Evolutionary conservation across 2,329 filamentous ascomycete species (phyloP).

Genomic region (Parastagonospora nodorum): DNA sequence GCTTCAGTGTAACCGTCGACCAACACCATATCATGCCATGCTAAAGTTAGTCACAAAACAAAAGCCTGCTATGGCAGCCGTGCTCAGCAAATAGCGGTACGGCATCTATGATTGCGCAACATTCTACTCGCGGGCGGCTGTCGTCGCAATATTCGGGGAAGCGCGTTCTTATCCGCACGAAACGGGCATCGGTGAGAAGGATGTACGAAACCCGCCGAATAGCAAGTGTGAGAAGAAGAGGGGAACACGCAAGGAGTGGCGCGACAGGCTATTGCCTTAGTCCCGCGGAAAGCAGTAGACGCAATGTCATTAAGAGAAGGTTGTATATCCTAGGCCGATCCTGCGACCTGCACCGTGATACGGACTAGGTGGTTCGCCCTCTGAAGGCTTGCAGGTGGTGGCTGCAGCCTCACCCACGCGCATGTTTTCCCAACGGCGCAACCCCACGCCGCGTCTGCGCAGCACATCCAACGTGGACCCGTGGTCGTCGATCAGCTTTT

Average conservation of each 20-base stretch:
- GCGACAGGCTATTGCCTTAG: constrained; percentile 1
- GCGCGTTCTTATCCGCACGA: constrained; percentile 16
- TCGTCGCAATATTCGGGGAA: constrained; percentile 19
- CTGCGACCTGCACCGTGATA: constrained; percentile 15
- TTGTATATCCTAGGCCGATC: constrained; percentile 19
- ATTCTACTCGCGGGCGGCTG: constrained; percentile 10
- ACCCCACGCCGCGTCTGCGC: constrained; percentile 30
- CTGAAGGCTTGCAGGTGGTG: constrained; percentile 18
- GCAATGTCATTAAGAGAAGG: constrained; percentile 8
- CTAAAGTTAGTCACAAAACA: constrained; percentile 6
- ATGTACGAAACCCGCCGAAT: constrained; percentile 10
- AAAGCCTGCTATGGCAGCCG: constrained; percentile 14
- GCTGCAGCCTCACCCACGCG: constrained; percentile 22
- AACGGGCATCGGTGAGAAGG: constrained; percentile 13
- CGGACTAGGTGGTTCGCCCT: constrained; percentile 11
- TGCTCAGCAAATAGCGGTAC: constrained; percentile 11
- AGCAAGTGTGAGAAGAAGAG: constrained; percentile 4
- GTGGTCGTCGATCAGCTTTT: constrained; percentile 38
- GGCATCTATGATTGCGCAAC: constrained; percentile 22
- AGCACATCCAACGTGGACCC: constrained; percentile 32
- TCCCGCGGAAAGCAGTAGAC: constrained; percentile 2
- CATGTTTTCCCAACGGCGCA: constrained; percentile 27
- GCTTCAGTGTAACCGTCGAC: background rate
- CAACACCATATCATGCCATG: background rate
- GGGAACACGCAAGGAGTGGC: constrained; percentile 7